Base-by-base conservation (phyloP, 75 land plant genomes). In the Sequoiadendron giganteum region DNA sequence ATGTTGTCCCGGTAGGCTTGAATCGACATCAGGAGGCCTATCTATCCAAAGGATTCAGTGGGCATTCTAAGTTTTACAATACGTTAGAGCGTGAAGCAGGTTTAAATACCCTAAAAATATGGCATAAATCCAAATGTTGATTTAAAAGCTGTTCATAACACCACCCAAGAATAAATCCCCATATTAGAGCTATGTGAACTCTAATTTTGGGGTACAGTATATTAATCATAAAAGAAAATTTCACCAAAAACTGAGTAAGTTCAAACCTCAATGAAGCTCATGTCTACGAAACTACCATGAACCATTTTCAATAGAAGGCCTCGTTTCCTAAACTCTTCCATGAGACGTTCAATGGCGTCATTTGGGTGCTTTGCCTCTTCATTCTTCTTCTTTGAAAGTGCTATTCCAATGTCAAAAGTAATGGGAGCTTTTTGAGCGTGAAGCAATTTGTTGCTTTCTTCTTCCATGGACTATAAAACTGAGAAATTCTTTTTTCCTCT, bases 211-310 rank as follows among this genome's bases (percentile, higher is more conserved):
- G 55, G 55, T 52, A 52, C 14, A 52, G 1, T 52, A 14, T 52
- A 52, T 14, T 52, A 13, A 52, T 13, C 14, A 13, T 52, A 52
- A 36, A 36, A 52, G 16, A 2, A 52, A 52, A 13, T 52, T 52
- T 52, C 16, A 13, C 3, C 28, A 68, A 28, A 68, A 65, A 0
- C 70, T 65, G 61, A 13, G 2, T 65, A 10, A 38, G 21, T 18
- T 45, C 83, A 38, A 36, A 81, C 83, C 83, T 42, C 47, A 81
- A 81, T 81, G 83, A 81, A 81, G 49, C 49, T 21, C 83, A 42
- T 81, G 10, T 81, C 83, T 81, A 32, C 2, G 25, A 81, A 58
- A 0, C 65, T 81, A 32, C 83, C 49, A 81, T 81, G 83, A 81
- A 45, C 47, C 1, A 81, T 43, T 9, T 81, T 45, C 49, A 81